Base-by-base conservation (phyloP, 495 filamentous ascomycete species). In the Aspergillus avenaceus region DNA sequence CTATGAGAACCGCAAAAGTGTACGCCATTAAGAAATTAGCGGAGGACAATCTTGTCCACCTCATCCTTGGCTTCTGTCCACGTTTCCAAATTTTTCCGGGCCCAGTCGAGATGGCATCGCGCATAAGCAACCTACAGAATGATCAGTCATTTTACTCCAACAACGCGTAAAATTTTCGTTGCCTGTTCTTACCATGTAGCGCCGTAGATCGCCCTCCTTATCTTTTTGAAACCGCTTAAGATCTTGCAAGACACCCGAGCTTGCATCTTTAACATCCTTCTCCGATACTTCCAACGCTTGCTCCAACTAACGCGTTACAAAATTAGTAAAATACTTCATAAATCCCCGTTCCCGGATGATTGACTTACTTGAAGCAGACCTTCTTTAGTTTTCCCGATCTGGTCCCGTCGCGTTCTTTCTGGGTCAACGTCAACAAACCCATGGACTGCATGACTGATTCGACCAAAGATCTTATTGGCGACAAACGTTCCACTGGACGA, bases 1-100 rank as follows among this genome's bases (percentile, higher is more conserved):
- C 11, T 21, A 4, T 18, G 23, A 12, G 49, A 37, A 49, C 42
- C 42, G 14, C 31, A 21, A 22, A 1, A 4, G 31, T 21, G 8
- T 8, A 16, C 9, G 28, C 23, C 9, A 18, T 23, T 3, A 38
- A 21, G 34, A 7, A 8, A 13, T 63, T 75, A 84, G 50, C 72
- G 72, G 36, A 72, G 73, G 48, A 83, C 77, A 45, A 97, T 97
- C 76, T 95, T 96, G 48, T 85, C 82, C 43, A 96, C 86, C 61
- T 97, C 93, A n/a, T 84, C 85, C 59, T 82, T 89, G 3, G 93
- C 93, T 64, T 97, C 91, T 58, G 91, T 89, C 93, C 93, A 98
- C 3, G 89, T 90, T 60, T 95, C 91, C 58, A 93, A 83, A 59
- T 91, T 97, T 73, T 93, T 93, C 66, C 85, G 90, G n/a, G 93